phyloP scores from a whole-genome alignment of 2,329 filamentous ascomycete genomes.

The Microcyclosporella mali region DNA sequence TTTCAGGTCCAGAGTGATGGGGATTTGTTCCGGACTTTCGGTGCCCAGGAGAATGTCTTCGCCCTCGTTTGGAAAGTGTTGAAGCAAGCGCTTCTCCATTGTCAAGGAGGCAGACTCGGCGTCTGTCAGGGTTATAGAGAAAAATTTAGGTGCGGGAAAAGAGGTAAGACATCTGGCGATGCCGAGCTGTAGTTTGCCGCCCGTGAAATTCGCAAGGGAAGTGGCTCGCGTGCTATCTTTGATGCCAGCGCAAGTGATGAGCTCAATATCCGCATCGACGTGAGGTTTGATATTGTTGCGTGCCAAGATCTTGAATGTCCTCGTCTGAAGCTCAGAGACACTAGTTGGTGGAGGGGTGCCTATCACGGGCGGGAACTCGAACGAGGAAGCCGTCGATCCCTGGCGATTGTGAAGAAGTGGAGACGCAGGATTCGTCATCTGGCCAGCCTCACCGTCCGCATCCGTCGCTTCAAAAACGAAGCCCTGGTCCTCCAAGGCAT shows the following conservation, averaged over 20 bases:
- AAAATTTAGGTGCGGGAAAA: constrained; percentile 56
- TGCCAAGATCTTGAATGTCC: constrained; percentile 79
- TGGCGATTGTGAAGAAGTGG: constrained; percentile 57
- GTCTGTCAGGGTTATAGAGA: constrained; percentile 66
- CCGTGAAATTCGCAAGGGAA: constrained; percentile 30
- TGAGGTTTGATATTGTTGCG: constrained; percentile 67
- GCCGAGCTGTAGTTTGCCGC: constrained; percentile 41
- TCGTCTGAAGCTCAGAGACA: constrained; percentile 69
- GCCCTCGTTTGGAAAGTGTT: constrained; percentile 41
- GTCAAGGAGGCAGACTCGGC: constrained; percentile 69
- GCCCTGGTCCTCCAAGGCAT: constrained; percentile 68
- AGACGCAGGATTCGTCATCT: constrained; percentile 42
- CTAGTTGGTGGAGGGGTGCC: constrained; percentile 71
- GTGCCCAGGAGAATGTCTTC: constrained; percentile 67
- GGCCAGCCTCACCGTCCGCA: constrained; percentile 39
- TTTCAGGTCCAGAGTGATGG: constrained; percentile 81
- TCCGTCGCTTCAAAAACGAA: constrained; percentile 73
- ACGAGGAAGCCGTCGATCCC: constrained; percentile 41
- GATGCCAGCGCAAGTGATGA: constrained; percentile 76
- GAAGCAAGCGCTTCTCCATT: constrained; percentile 61
- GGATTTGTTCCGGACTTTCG: constrained; percentile 63
- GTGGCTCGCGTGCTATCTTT: constrained; percentile 34
- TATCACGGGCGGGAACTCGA: constrained; percentile 33
- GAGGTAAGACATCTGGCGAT: constrained; percentile 45
- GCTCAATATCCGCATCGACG: constrained; percentile 60